Base-by-base conservation (phyloP, 805 yeast species). In the Blastobotrys robertii region DNA sequence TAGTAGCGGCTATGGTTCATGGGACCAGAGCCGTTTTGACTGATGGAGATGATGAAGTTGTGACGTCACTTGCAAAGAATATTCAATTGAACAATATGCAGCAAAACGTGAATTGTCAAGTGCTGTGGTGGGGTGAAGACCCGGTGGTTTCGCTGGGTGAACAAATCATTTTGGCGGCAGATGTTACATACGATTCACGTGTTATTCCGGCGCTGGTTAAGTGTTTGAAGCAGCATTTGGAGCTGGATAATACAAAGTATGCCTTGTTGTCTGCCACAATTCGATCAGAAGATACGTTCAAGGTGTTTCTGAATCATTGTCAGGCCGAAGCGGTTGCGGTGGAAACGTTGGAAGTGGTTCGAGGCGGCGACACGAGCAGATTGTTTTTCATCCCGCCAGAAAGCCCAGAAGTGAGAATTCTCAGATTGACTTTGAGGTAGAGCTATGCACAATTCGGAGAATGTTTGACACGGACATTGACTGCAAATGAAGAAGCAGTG, bases 111-210 rank as follows among this genome's bases (percentile, higher is more conserved):
- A 19, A 6, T 6, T 4, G 25, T 6, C 25, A 40, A 16, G 19
- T 30, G 37, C 43, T 55, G 22, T 39, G 43, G 34, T 50, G 56
- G 55, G 53, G 53, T 7, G 28, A 32, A 12, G 54, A 60, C 0
- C 44, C 53, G 8, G 59, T 67, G 6, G 38, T 43, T 14, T n/a
- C 8, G 8, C 12, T 22, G n/a, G 40, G 30, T n/a, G 30, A 40
- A 2, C 77, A 79, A 51, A 59, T 79, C 1, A 63, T 86, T 0
- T 55, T 85, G 3, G 95, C 88, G 0, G 92, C 96, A 0, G 97
- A 88, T 60, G 85, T 88, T 10, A 85, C 95, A 0, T 88, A 84
- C 60, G 97, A 88, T 54, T 57, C 76, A 2, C 63, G 72, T 3
- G 67, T 77, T 2, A 68, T 85, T 14, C 77, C 78, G 0, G 62